A percentile compares a stretch with the other conserved stretches of the same genome.
These are phyloP conservation scores for Myxozyma monticola DNA, from an alignment of 805 yeast species.

Conservation along the genomic window DNA sequence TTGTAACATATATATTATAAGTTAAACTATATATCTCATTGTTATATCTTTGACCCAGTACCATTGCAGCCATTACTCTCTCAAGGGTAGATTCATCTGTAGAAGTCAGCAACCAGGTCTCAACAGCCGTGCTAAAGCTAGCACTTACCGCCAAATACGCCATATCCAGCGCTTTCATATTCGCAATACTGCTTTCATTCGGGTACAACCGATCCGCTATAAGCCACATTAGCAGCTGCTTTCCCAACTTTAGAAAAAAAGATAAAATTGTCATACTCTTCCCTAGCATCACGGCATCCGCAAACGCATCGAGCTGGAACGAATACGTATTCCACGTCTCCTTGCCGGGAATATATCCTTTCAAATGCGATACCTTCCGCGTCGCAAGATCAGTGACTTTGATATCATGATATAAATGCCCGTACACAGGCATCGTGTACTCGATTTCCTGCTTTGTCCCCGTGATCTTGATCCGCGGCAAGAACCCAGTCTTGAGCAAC, in stretches of 20 bases:
- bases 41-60: no score
- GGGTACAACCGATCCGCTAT: slow-evolving; percentile 5
- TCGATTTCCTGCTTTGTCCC: slow-evolving; percentile 20
- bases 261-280: slow-evolving; percentile 1
- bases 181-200: slow-evolving; percentile 15
- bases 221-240: background rate
- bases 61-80: no score
- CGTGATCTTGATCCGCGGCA: slow-evolving; percentile 10
- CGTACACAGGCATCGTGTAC: slow-evolving; percentile 15
- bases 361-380: slow-evolving; percentile 2
- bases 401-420: slow-evolving; percentile 17
- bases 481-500: slow-evolving; percentile 9
- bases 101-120: no score
- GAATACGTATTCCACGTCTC: slow-evolving; percentile 26
- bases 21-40: no score
- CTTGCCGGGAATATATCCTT: slow-evolving; percentile 10
- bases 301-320: slow-evolving; percentile 23
- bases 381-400: slow-evolving; percentile 17
- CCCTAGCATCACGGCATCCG: slow-evolving; percentile 13
- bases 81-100: no score
- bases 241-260: background rate
- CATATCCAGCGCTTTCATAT: slow-evolving; percentile 24
- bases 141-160: slow-evolving; percentile 25
- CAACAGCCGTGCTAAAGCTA: no score
- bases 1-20: no score